Percentiles rank a stretch among this genome's conserved stretches.
Evolutionary conservation across 78 protist species (phyloP).

Genomic region (Guillardia theta): DNA sequence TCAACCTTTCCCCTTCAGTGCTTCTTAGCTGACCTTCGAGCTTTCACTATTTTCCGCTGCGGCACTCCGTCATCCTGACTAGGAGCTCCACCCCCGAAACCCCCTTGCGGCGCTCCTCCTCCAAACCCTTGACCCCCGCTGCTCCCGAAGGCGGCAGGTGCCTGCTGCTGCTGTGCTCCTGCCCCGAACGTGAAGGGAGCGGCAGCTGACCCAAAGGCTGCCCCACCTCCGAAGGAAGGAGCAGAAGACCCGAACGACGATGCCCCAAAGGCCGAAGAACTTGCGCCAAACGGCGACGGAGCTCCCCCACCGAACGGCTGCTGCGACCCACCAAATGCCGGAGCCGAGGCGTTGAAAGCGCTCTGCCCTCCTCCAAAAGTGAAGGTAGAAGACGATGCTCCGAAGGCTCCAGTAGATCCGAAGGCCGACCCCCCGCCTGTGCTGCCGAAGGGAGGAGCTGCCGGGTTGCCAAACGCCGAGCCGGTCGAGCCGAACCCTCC

Average conservation of each 20-base stretch:
- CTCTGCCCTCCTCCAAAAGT: background rate
- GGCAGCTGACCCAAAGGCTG: background rate
- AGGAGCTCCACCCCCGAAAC: background rate
- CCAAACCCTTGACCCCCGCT: background rate
- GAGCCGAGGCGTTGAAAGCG: background rate
- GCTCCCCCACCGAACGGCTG: background rate
- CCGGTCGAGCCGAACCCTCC: no score
- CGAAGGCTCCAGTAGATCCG: background rate
- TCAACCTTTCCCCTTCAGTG: background rate
- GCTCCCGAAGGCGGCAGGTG: background rate
- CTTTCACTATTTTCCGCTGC: conserved; percentile 9
- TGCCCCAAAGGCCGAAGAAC: background rate
- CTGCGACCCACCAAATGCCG: background rate
- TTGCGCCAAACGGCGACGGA: background rate
- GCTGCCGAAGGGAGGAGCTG: background rate
- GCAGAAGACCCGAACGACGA: background rate
- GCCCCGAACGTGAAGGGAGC: background rate
- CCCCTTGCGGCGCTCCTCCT: background rate
- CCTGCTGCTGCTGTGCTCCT: no score
- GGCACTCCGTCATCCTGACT: background rate
- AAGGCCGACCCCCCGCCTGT: conserved; percentile 14
- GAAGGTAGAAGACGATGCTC: background rate
- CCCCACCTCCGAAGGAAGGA: background rate
- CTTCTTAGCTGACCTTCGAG: background rate
- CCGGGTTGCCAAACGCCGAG: background rate